These are phyloP conservation scores for Gaeumannomyces sp. DNA, from an alignment of 2,329 filamentous ascomycete genomes.

Conservation along the genomic window DNA sequence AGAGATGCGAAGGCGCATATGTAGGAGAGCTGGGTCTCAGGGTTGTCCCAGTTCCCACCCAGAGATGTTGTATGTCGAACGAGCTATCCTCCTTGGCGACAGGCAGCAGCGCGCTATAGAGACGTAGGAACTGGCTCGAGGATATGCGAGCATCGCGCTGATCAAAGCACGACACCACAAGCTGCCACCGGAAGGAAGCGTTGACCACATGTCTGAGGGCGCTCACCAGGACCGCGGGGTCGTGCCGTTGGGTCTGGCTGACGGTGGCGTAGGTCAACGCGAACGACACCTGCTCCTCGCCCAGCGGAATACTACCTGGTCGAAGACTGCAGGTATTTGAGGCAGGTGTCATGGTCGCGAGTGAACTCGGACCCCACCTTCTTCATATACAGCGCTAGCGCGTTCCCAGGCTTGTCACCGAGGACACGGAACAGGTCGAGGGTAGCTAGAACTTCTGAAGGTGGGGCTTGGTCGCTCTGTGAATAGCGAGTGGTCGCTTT, in stretches of 20 bases:
- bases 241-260: slow-evolving; percentile 48
- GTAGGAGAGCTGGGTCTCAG: slow-evolving; percentile 89
- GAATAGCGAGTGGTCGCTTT: slow-evolving; percentile 65
- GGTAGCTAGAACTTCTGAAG: slow-evolving; percentile 63
- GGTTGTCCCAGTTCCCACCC: slow-evolving; percentile 83
- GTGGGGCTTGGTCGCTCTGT: slow-evolving; percentile 56
- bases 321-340: slow-evolving; percentile 47
- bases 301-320: slow-evolving; percentile 54
- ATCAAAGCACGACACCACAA: slow-evolving; percentile 75
- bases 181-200: slow-evolving; percentile 60
- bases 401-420: slow-evolving; percentile 49
- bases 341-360: slow-evolving; percentile 62
- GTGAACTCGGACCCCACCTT: slow-evolving; percentile 70
- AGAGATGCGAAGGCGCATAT: slow-evolving; percentile 79
- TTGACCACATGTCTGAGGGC: slow-evolving; percentile 57
- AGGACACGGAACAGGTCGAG: slow-evolving; percentile 64
- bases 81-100: slow-evolving; percentile 56
- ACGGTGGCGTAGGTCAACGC: slow-evolving; percentile 64
- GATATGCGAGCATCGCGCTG: slow-evolving; percentile 70
- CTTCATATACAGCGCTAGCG: slow-evolving; percentile 63
- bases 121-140: slow-evolving; percentile 68
- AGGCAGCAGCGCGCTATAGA: slow-evolving; percentile 74
- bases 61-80: slow-evolving; percentile 82
- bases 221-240: slow-evolving; percentile 52
- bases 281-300: slow-evolving; percentile 74